Evolutionary conservation across 768 basidiomycete species (phyloP).

Genomic region (Russula olivacea): DNA sequence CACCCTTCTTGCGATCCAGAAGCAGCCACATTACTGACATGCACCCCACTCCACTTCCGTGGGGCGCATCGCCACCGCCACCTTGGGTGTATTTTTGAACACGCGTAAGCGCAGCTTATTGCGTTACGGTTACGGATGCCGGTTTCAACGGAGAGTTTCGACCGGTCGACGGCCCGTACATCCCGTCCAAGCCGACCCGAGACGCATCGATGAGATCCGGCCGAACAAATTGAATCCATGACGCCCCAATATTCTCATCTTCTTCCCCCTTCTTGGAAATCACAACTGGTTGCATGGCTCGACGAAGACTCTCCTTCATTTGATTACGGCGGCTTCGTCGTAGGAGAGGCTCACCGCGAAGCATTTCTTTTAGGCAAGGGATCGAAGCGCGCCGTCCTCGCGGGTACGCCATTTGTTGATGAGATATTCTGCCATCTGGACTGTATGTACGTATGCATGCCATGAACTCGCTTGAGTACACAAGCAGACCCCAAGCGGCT

Average conservation of each 20-base stretch:
- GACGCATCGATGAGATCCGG: too few species aligned
- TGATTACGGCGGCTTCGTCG: background rate
- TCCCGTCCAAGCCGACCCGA: too few species aligned
- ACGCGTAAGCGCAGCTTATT: too few species aligned
- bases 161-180: too few species aligned
- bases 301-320: background rate
- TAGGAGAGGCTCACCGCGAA: background rate
- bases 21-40: too few species aligned
- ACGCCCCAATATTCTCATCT: background rate
- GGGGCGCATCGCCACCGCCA: too few species aligned
- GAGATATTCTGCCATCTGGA: background rate
- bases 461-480: background rate
- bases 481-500: background rate
- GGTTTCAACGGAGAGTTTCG: too few species aligned
- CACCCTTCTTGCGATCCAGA: too few species aligned
- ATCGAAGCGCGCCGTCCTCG: background rate
- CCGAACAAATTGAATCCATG: background rate
- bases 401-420: background rate
- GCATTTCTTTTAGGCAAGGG: background rate
- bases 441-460: background rate
- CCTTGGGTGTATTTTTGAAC: too few species aligned
- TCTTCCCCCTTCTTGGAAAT: background rate
- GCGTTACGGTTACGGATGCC: too few species aligned
- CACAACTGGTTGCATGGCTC: slow-evolving; percentile 27
- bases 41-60: too few species aligned